These are phyloP conservation scores for Coniophora puteana DNA, from an alignment of 1,284 basidiomycete genomes.

Conservation along the genomic window DNA sequence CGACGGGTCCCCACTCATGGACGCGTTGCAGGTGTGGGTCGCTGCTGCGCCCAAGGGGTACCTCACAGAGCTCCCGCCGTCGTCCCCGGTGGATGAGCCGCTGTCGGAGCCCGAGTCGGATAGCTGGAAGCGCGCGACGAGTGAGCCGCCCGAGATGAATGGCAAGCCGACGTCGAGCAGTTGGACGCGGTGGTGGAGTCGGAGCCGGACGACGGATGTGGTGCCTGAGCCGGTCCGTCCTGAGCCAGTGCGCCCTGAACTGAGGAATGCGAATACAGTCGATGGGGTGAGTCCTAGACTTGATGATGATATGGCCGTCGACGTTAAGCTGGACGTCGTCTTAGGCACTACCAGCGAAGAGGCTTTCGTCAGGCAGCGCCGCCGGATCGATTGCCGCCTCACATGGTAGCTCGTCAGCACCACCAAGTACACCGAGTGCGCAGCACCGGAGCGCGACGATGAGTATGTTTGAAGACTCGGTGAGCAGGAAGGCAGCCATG, in stretches of 20 bases:
- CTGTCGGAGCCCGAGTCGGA: slow-evolving; percentile 26
- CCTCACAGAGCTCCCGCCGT: slow-evolving; percentile 19
- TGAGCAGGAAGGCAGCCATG: too few relatives aligned
- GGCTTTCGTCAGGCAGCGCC: too few relatives aligned
- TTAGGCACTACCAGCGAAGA: too few relatives aligned
- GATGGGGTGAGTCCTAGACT: slow-evolving; percentile 21
- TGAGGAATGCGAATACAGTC: slow-evolving; percentile 15
- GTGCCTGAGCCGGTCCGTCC: slow-evolving; percentile 15
- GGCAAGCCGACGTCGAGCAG: slow-evolving; percentile 50
- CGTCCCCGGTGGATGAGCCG: slow-evolving; percentile 29
- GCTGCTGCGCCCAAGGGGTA: slow-evolving; percentile 40
- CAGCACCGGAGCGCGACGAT: slow-evolving; percentile 20
- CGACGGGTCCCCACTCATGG: slow-evolving; percentile 64
- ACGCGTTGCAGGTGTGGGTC: slow-evolving; percentile 61
- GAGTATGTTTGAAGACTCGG: too few relatives aligned
- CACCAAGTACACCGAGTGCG: slow-evolving; percentile 20
- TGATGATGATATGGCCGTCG: too few relatives aligned
- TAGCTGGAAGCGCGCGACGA: slow-evolving; percentile 25
- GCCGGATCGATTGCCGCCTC: too few relatives aligned
- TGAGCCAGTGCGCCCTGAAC: slow-evolving; percentile 16
- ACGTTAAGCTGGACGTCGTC: too few relatives aligned
- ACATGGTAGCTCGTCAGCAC: slow-evolving; percentile 26
- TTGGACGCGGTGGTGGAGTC: slow-evolving; percentile 77
- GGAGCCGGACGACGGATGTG: slow-evolving; percentile 44
- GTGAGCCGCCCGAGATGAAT: slow-evolving; percentile 33